Percentiles rank a stretch among this genome's conserved stretches.
phyloP scores from a whole-genome alignment of 768 basidiomycete species.

The Galerina marginata region DNA sequence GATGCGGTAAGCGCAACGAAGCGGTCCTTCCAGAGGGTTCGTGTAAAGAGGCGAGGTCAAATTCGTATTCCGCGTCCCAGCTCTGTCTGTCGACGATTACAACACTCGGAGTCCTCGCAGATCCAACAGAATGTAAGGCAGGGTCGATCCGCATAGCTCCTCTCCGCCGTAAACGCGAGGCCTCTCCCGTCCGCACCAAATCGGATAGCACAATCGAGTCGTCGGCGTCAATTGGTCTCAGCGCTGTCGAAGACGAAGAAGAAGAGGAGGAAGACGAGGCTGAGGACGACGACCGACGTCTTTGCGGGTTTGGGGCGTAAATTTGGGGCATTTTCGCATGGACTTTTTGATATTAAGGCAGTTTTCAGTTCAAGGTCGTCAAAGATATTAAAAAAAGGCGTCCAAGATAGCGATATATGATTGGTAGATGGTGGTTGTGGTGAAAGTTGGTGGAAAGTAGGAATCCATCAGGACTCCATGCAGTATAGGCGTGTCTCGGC shows the following conservation, averaged over 20 bases:
- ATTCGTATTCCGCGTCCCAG: constrained; percentile 27
- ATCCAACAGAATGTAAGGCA: background rate
- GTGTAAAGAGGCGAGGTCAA: constrained; percentile 13
- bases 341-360: background rate
- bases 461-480: background rate
- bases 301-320: constrained; percentile 3
- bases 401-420: background rate
- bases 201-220: constrained; percentile 76
- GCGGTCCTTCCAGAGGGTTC: background rate
- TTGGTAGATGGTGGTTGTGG: no score
- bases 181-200: constrained; percentile 75
- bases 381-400: background rate
- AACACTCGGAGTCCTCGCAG: constrained; percentile 10
- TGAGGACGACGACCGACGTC: constrained; percentile 10
- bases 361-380: background rate
- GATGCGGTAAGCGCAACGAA: background rate
- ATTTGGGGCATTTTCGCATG: constrained; percentile 21
- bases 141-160: constrained; percentile 71
- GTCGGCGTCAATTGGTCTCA: constrained; percentile 50
- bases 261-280: constrained; percentile 14
- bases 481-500: background rate
- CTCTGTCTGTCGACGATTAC: constrained; percentile 25
- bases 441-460: background rate
- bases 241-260: constrained; percentile 7
- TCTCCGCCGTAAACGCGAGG: constrained; percentile 72